Conservation (phyloP, 371 early-diverging fungal genomes). For the Mortierella polycephala region DNA sequence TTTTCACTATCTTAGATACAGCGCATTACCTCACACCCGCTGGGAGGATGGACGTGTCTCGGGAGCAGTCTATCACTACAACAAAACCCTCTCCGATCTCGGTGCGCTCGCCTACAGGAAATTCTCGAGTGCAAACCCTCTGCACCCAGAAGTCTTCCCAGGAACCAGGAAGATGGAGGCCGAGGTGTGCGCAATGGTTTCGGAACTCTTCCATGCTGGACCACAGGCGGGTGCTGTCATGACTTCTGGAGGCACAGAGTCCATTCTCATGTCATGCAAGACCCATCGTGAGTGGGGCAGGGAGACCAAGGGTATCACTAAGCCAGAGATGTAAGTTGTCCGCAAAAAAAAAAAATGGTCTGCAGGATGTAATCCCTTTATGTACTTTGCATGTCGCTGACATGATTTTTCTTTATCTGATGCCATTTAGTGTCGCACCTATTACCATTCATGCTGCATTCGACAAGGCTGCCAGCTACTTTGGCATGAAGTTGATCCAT, state of each 20-base stretch:
- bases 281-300: constrained; percentile 86
- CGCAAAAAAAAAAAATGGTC: neutral
- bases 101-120: constrained; percentile 87
- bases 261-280: constrained; percentile 93
- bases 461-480: constrained; percentile 94
- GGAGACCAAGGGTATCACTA: constrained; percentile 77
- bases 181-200: constrained; percentile 92
- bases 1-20: constrained; percentile 41
- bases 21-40: constrained; percentile 66
- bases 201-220: constrained; percentile 87
- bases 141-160: constrained; percentile 97
- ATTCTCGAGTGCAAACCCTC: constrained; percentile 88
- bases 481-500: constrained; percentile 86
- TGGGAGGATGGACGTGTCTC: constrained; percentile 91
- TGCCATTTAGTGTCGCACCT: constrained; percentile 77
- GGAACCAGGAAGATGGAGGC: constrained; percentile 96
- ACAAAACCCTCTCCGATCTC: constrained; percentile 78
- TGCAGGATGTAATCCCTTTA: neutral
- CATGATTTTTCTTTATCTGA: neutral
- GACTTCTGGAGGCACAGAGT: constrained; percentile 96
- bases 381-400: neutral
- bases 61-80: constrained; percentile 94
- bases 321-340: constrained; percentile 87
- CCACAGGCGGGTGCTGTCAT: constrained; percentile 80
- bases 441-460: constrained; percentile 95